Evolutionary conservation across 2,329 filamentous ascomycete genomes (phyloP), one percentile per base, ranked within the genome.

Genomic region (Penicillium sp.): DNA sequence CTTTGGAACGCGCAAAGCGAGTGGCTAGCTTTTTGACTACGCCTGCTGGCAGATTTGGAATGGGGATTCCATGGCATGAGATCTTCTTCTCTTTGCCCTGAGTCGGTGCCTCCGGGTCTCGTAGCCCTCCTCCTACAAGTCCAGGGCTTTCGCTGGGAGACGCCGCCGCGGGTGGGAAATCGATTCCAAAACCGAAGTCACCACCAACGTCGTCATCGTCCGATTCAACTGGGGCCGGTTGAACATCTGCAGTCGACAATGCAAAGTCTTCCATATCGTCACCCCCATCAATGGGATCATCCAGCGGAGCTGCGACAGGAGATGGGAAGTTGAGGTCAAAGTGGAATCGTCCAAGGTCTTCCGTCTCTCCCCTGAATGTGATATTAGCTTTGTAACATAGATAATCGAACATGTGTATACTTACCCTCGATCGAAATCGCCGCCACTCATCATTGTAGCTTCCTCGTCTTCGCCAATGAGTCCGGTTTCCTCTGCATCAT

Each of bases 21-120:
- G 86, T 87, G 29, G 77, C 77, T 48, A 80, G 69, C 48, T 78
- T 79, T 72, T 92, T 93, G 47, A 96, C 85, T 18, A 92, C 84
- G 0, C 84, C 81, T 1, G 82, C 75, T 2, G 92, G 90, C 40
- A 96, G 76, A 1, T 87, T 86, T 1, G 90, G 88, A 60, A 92
- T 92, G 56, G 88, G 83, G 46, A 89, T 85, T 24, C 90, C 90
- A 66, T 92, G 80, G 45, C 82, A 82, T 0, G 91, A 95, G 14
- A 84, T 63, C 57, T 81, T 79, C 59, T 83, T 81, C 61, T 84
- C 78, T 60, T 77, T 82, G 16, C 65, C 60, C 40, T 66, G 65
- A 41, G 67, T 64, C 22, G 61, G 58, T 27, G 50, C 45, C 11
- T 59, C 66, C 45, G 72, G 69, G 40, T 69, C 67, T 49, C 67